Base-by-base conservation (phyloP, 306 rosid species). In the Dryas drummondii region DNA sequence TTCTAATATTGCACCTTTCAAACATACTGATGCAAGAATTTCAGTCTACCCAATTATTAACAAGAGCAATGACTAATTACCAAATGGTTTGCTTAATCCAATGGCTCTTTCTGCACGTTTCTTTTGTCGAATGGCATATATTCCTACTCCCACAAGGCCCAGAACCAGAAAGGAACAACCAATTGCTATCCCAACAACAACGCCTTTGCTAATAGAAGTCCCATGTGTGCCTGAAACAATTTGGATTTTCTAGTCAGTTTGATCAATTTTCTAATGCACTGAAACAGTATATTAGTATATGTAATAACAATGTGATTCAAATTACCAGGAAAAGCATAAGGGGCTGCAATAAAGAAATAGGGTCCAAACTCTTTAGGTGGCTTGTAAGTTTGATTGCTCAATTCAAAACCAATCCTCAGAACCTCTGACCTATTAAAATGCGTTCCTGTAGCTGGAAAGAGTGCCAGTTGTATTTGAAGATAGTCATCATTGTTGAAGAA, bases 21-120 rank as follows among this genome's bases (percentile, higher is more conserved):
- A 47, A 15, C 66, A 73, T 46, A 61, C 52, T 10, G 55, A 50
- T 72, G 80, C 52, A 32, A 60, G 40, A 64, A 70, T 22, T 40
- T 70, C 58, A 56, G 37, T 63, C 55, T 68, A 62, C 2, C 60
- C 50, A 14, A 54, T 51, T 57, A 26, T 70, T 44, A 46, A 79
- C 47, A 74, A 78, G n/a, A 82, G 50, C 42, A 16, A 12, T 53
- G 59, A 46, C 48, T 58, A 64, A 57, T 86, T 84, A 91, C 99
- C 99, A 55, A 94, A 94, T 57, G 93, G 99, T 81, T 83, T 88
- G 66, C 97, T 92, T 83, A 87, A 62, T 74, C 91, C 91, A 52
- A 92, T 90, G 75, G 99, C 99, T 74, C 78, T 89, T 83, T 94
- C 97, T 32, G 97, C 99, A 1, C 97, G 97, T 78, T 87, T 94